A percentile compares a stretch with the other conserved stretches of the same genome.
Evolutionary conservation across 169 alveolate species (phyloP).

Genomic region (Eimeria acervulina): DNA sequence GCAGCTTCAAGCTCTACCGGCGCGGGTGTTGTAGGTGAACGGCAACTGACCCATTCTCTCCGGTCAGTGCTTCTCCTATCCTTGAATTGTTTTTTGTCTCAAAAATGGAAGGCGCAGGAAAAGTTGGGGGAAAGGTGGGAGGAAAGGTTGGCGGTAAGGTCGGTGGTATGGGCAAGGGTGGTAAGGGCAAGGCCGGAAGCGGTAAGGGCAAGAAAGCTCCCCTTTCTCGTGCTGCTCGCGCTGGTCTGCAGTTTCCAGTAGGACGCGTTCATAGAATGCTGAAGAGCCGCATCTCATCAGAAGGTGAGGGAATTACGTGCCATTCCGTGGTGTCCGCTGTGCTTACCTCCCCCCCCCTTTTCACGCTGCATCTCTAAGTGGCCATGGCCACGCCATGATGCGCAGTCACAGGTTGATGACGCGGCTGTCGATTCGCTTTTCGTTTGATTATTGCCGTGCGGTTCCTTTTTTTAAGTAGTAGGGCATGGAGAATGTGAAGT

Average conservation of each 20-base stretch:
- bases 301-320: slow-evolving; percentile 91
- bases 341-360: background rate
- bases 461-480: background rate
- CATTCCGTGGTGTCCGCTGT: background rate
- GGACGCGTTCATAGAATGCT: slow-evolving; percentile 99
- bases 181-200: slow-evolving; percentile 84
- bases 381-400: background rate
- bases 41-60: background rate
- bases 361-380: background rate
- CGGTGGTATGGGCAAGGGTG: slow-evolving; percentile 86
- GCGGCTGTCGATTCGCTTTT: background rate
- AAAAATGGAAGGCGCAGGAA: slow-evolving; percentile 86
- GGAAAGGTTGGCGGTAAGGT: slow-evolving; percentile 87
- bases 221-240: slow-evolving; percentile 98
- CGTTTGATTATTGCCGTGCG: background rate
- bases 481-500: background rate
- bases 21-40: slow-evolving; percentile 8
- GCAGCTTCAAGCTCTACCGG: slow-evolving; percentile 34
- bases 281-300: slow-evolving; percentile 97
- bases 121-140: slow-evolving; percentile 86
- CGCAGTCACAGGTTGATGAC: background rate
- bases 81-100: slow-evolving; percentile 33
- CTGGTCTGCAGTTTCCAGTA: slow-evolving; percentile 99
- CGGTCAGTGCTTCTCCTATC: background rate
- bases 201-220: slow-evolving; percentile 96